Evolutionary conservation across 257 asterid species (phyloP).

Genomic region (Solanum chilense): DNA sequence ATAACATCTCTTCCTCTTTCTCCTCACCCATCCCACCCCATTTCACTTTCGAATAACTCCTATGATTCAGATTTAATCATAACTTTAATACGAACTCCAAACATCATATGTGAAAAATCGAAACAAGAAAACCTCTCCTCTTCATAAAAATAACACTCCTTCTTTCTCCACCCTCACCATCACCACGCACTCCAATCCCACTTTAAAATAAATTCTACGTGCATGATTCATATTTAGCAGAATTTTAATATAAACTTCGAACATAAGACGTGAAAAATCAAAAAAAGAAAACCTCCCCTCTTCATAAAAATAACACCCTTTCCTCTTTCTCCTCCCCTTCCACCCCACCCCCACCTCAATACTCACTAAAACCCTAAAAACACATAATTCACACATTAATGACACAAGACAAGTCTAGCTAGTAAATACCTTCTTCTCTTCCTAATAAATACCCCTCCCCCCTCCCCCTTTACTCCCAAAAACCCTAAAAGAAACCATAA

Average conservation of each 20-base stretch:
- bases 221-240: too few species aligned
- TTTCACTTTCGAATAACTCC: too few species aligned
- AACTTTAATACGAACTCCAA: too few species aligned
- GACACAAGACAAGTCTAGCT: neutral
- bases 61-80: neutral
- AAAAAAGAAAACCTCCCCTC: neutral
- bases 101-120: too few species aligned
- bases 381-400: neutral
- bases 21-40: too few species aligned
- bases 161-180: too few species aligned
- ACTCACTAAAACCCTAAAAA: neutral
- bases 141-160: neutral
- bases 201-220: neutral
- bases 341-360: neutral
- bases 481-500: neutral
- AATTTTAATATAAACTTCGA: too few species aligned
- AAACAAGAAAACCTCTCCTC: neutral
- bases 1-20: too few species aligned
- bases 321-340: neutral
- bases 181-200: neutral
- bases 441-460: neutral
- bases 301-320: neutral
- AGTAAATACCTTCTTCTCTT: neutral
- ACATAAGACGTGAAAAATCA: fast-evolving
- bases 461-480: neutral